Evolutionary conservation across 805 yeast species (phyloP), one percentile per base, ranked within the genome.

Genomic region (Lipomyces spencermartinsiae): DNA sequence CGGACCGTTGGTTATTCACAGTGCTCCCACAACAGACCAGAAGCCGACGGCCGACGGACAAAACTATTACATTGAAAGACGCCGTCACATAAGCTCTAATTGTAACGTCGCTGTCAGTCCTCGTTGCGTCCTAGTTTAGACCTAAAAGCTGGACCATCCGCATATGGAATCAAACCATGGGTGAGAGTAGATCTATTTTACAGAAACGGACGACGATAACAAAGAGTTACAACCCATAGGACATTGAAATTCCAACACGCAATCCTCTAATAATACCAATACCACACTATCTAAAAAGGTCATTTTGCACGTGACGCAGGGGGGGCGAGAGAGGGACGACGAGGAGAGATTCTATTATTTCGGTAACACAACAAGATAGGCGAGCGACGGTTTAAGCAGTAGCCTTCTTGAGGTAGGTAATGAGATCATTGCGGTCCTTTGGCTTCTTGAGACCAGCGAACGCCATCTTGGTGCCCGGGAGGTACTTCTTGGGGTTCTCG

Each of bases 401-500:
- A 35, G 82, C 78, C 53, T 61, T 59, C 72, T 69, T 69, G 53
- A 69, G 65, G 62, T 92, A 94, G 77, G 98, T 87, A 79, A 94
- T 84, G 82, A 95, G 85, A 82, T 95, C 98, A 85, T 92, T 91
- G 89, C 98, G 92, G 87, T 95, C 99, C 90, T 93, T 94, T 74
- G 93, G 89, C 88, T 95, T 95, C 93, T 95, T 95, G 84, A 95
- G 88, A 86, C 99, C 99, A 85, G 97, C 99, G 78, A 94, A 95
- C 74, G 99, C 98, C 99, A 95, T 95, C 91, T 95, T 95, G 86
- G 98, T 95, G 83, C 99, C 99, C 81, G 99, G 99, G 77, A 95
- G 93, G 87, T 93, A 95, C 86, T 95, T 95, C 96, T 95, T 95
- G 85, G 99, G 99, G 91, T 95, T 95, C 84, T 91, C 97, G 83